Percentiles rank a stretch among this genome's conserved stretches.
These are phyloP conservation scores for Forsythia suspensa DNA, from an alignment of 257 asterid species.

Conservation along the genomic window DNA sequence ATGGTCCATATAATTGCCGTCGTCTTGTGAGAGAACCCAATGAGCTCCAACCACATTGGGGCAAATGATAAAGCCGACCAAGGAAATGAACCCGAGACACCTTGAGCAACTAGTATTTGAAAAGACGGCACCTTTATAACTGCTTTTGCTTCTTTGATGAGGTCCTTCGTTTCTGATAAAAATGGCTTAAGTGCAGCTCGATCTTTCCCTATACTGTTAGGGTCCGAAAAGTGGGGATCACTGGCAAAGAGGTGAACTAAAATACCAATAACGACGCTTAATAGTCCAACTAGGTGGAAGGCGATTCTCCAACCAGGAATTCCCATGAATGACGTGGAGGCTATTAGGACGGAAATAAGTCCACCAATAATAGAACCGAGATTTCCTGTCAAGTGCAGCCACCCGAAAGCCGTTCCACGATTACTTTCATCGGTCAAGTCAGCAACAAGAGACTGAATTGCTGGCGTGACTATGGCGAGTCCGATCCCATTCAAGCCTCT, in stretches of 20 bases:
- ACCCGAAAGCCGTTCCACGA: constrained; percentile 91
- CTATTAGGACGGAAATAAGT: constrained; percentile 52
- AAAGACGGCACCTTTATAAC: constrained; percentile 65
- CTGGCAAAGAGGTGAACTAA: constrained; percentile 55
- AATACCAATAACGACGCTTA: constrained; percentile 67
- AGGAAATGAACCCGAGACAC: constrained; percentile 77
- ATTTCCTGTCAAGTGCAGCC: constrained; percentile 70
- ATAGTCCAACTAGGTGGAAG: constrained; percentile 66
- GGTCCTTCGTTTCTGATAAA: constrained; percentile 43
- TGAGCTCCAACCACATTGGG: constrained; percentile 84
- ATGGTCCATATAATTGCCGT: constrained; percentile 66
- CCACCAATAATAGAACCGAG: constrained; percentile 79
- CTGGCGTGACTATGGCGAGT: constrained; percentile 86
- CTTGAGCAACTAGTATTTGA: constrained; percentile 72
- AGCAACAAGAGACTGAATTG: constrained; percentile 83
- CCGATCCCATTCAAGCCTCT: constrained; percentile 91
- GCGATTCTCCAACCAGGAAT: constrained; percentile 89
- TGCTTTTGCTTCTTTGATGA: constrained; percentile 65
- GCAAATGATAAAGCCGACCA: constrained; percentile 76
- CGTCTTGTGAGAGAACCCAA: constrained; percentile 75
- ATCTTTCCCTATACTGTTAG: constrained; percentile 35
- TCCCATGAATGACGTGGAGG: constrained; percentile 67
- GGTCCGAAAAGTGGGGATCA: constrained; percentile 59
- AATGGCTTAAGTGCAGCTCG: constrained; percentile 41
- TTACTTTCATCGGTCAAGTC: constrained; percentile 80